Base-by-base conservation (phyloP, 2,329 filamentous ascomycete genomes). In the Septoria petroselini region DNA sequence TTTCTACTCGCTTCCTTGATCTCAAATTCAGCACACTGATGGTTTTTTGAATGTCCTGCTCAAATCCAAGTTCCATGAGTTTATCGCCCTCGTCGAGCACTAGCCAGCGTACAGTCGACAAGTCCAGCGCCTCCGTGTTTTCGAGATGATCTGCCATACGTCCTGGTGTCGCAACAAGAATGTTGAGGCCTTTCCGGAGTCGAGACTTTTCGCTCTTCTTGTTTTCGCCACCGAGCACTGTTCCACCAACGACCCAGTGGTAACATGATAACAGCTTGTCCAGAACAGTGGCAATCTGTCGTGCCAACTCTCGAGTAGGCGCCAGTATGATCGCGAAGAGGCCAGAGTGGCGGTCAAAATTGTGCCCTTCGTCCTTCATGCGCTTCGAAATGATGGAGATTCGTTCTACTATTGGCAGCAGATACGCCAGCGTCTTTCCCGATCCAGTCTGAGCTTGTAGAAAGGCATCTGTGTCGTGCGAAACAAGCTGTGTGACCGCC, bases 61-160 rank as follows among this genome's bases (percentile, higher is more conserved):
- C 93, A 60, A 98, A 98, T 0, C 93, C 93, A 63, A 97, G 79
- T 65, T 98, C 93, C 91, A 98, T 96, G 66, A 98, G 75, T n/a
- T 93, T 81, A 76, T 98, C 93, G 23, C 93, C 93, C 70, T 98
- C 93, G 62, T 98, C 93, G 4, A 98, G 78, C 2, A 98, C 84
- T 18, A 98, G 73, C 93, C 93, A 98, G 52, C 91, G 79, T 3
- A 96, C 91, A 17, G 85, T 91, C 62, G 86, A 87, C 33, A 97
- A 83, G 57, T 93, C 88, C 44, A 98, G 75, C 0, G 85, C 89
- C 68, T 95, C 83, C 0, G 93, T 98, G 65, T 96, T 89, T 60
- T 94, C 85, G 40, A 98, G 73, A 70, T 98, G 93, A 73, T 98
- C 93, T 3, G 84, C 86, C 51, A 98, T 74, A 54, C 93, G 82